Evolutionary conservation across 2,329 filamentous ascomycete species (phyloP).

Genomic region (Pyrenochaeta sp.): DNA sequence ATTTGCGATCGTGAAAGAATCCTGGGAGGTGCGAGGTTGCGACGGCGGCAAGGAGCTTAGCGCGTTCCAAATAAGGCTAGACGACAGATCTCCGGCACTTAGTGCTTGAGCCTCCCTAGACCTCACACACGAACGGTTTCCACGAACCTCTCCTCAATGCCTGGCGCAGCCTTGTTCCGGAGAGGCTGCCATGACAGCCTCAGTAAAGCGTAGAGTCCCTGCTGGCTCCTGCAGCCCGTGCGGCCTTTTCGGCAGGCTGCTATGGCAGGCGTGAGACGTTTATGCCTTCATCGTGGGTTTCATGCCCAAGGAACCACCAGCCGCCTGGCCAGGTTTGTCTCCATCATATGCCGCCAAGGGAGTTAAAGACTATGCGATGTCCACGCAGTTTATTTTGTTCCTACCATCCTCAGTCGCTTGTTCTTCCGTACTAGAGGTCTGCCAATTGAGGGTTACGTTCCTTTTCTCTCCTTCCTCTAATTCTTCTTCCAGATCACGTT

Average conservation of each 20-base stretch:
- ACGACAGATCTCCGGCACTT: slow-evolving; percentile 28
- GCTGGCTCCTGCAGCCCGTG: slow-evolving; percentile 35
- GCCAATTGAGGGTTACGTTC: slow-evolving; percentile 51
- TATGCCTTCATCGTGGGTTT: slow-evolving; percentile 50
- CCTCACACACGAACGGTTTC: slow-evolving; percentile 48
- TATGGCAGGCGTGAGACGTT: slow-evolving; percentile 46
- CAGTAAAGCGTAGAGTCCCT: slow-evolving; percentile 34
- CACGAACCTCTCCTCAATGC: slow-evolving; percentile 41
- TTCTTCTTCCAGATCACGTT: slow-evolving; percentile 49
- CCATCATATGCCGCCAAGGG: slow-evolving; percentile 45
- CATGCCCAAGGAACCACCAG: slow-evolving; percentile 45
- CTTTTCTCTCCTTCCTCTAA: slow-evolving; percentile 48
- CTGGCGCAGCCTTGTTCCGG: slow-evolving; percentile 31
- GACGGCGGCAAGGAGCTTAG: slow-evolving; percentile 16
- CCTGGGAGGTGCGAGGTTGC: slow-evolving; percentile 19
- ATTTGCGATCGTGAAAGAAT: slow-evolving; percentile 27
- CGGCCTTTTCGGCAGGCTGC: slow-evolving; percentile 33
- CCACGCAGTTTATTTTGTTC: slow-evolving; percentile 36
- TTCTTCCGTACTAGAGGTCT: slow-evolving; percentile 34
- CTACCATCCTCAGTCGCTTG: slow-evolving; percentile 43
- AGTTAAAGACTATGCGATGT: slow-evolving; percentile 39
- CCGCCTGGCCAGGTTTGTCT: slow-evolving; percentile 35
- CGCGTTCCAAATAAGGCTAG: slow-evolving; percentile 23
- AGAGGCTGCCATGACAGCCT: slow-evolving; percentile 36
- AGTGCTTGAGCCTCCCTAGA: slow-evolving; percentile 32